These are phyloP conservation scores for Nicotiana sylvestris DNA, from an alignment of 257 asterid genomes.

Conservation along the genomic window DNA sequence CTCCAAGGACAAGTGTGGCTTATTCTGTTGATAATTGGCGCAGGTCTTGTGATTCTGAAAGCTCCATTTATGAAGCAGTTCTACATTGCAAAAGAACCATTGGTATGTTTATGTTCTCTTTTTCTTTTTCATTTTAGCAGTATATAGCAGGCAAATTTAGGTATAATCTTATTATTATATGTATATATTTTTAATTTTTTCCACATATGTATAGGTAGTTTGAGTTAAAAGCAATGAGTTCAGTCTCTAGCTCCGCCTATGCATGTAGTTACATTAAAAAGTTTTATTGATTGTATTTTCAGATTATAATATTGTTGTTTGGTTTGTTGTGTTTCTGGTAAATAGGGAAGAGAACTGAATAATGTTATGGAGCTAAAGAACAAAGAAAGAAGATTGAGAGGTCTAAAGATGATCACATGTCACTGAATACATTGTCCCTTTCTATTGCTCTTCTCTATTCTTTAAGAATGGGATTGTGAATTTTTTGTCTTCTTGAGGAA, in stretches of 20 bases:
- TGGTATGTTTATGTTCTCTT: conserved; percentile 25
- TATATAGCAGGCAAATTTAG: neutral
- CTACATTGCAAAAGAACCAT: conserved; percentile 81
- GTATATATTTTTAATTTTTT: neutral
- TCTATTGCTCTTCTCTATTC: conserved; percentile 6
- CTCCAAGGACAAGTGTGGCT: conserved; percentile 66
- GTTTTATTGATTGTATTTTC: neutral
- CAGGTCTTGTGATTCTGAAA: conserved; percentile 83
- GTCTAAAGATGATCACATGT: neutral
- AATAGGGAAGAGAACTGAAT: neutral
- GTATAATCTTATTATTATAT: too few relatives aligned
- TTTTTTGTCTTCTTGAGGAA: conserved; percentile 20
- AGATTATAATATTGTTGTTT: neutral
- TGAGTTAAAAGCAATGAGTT: neutral
- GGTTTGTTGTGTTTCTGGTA: conserved; percentile 10
- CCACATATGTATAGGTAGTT: neutral
- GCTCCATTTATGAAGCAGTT: conserved; percentile 84
- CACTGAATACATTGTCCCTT: neutral
- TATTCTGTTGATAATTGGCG: conserved; percentile 62
- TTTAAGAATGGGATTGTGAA: conserved; percentile 16
- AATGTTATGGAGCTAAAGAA: neutral
- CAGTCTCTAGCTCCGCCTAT: neutral
- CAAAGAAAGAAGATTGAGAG: conserved; percentile 12
- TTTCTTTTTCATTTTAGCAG: neutral
- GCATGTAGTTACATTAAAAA: neutral